These are phyloP conservation scores for Phialemoniopsis sp. DNA, from an alignment of 2,329 filamentous ascomycete species.

Conservation along the genomic window DNA sequence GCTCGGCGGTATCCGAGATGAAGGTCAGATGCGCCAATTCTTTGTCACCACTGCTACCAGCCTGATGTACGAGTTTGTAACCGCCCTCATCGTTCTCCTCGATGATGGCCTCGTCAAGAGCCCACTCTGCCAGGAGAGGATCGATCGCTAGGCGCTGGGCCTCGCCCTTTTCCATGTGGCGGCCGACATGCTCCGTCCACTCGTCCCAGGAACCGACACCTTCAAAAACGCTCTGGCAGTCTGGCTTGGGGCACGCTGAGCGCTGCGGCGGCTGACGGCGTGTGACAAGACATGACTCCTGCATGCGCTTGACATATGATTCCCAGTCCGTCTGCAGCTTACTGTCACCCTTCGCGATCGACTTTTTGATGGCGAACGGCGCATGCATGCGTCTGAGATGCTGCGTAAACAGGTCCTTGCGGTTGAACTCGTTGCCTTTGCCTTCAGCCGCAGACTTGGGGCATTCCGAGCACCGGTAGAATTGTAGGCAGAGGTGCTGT, in stretches of 20 bases:
- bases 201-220: conserved; percentile 79
- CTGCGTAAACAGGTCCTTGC: conserved; percentile 93
- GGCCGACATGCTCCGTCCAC: conserved; percentile 87
- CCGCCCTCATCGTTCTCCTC: conserved; percentile 51
- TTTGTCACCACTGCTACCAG: conserved; percentile 21
- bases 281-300: conserved; percentile 67
- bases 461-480: conserved; percentile 61
- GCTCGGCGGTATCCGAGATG: no score
- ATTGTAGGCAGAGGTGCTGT: conserved; percentile 73
- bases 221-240: conserved; percentile 68
- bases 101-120: conserved; percentile 60
- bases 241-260: conserved; percentile 66
- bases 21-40: background rate
- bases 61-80: conserved; percentile 47
- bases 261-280: conserved; percentile 65
- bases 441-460: conserved; percentile 49
- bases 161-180: conserved; percentile 78
- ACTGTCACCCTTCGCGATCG: conserved; percentile 52
- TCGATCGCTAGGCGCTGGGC: conserved; percentile 55
- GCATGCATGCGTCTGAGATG: conserved; percentile 93
- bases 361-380: conserved; percentile 58
- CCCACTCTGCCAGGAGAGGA: conserved; percentile 54
- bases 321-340: conserved; percentile 62
- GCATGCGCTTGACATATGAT: conserved; percentile 63
- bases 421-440: conserved; percentile 74